Conservation (phyloP, 331 rosid genomes). For the Cydonia oblonga region DNA sequence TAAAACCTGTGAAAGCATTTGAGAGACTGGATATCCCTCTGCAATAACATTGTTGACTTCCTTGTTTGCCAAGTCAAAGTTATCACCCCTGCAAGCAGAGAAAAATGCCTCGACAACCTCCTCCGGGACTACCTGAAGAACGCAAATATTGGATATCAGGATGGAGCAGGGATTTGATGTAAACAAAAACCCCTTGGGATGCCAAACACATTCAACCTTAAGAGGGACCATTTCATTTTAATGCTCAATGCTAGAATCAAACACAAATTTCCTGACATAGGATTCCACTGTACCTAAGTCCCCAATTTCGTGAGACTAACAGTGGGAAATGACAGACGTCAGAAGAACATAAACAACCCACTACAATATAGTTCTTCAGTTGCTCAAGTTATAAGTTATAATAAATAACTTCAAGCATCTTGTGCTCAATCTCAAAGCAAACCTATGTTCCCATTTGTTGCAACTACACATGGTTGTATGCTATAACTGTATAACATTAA, state of each 20-base stretch:
- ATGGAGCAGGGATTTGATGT: not conserved
- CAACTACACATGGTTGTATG: not conserved
- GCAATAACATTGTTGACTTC: conserved; percentile 75
- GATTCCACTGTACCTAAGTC: not conserved
- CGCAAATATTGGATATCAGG: conserved; percentile 16
- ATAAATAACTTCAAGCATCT: not conserved
- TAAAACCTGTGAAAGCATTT: conserved; percentile 70
- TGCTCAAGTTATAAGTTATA: not conserved
- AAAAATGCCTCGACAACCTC: conserved; percentile 47
- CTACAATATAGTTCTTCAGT: not conserved
- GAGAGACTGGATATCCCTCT: conserved; percentile 90
- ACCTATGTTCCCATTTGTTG: not conserved
- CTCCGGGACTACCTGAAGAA: conserved; percentile 50
- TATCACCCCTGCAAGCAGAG: conserved; percentile 64
- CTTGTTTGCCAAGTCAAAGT: conserved; percentile 82
- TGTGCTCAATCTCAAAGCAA: not conserved
- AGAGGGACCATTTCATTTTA: not conserved
- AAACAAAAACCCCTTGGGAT: not conserved
- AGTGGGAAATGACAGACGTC: not conserved
- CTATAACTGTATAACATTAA: not conserved
- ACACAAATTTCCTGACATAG: not conserved
- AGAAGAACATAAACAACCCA: not conserved
- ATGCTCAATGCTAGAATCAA: not conserved
- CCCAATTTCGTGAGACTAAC: not conserved
- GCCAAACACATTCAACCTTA: not conserved